Evolutionary conservation across 345 rosid species (phyloP).

Genomic region (Boechera divaricarpa): DNA sequence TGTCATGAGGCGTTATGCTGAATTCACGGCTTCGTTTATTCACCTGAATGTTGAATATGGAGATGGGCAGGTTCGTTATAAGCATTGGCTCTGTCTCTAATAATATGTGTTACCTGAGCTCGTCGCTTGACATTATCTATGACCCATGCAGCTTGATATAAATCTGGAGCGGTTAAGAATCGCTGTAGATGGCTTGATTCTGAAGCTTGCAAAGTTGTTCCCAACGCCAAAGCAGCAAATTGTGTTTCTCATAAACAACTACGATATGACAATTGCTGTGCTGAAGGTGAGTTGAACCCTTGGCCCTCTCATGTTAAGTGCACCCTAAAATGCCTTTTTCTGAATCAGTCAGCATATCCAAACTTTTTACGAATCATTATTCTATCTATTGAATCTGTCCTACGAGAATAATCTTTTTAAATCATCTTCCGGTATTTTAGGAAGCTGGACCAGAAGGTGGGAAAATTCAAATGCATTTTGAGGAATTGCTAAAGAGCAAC

Average conservation of each 20-base stretch:
- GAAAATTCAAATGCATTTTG: constrained; percentile 88
- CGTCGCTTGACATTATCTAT: not conserved
- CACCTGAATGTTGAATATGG: constrained; percentile 95
- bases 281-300: constrained; percentile 67
- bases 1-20: constrained; percentile 99
- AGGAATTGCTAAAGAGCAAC: constrained; percentile 89
- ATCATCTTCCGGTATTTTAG: constrained; percentile 47
- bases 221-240: constrained; percentile 74
- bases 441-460: constrained; percentile 98
- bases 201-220: constrained; percentile 83
- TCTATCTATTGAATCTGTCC: not conserved
- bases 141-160: constrained; percentile 82
- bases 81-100: constrained; percentile 25
- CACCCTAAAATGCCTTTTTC: constrained; percentile 16
- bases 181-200: constrained; percentile 87
- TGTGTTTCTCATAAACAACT: constrained; percentile 93
- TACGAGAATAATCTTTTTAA: not conserved
- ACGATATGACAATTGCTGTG: constrained; percentile 93
- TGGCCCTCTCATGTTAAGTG: constrained; percentile 8
- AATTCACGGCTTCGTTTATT: constrained; percentile 95
- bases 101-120: constrained; percentile 18
- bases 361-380: not conserved
- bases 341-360: constrained; percentile 12
- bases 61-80: constrained; percentile 83
- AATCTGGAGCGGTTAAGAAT: constrained; percentile 93